phyloP scores from a whole-genome alignment of 2,329 filamentous ascomycete species.

The Amauroascus niger region DNA sequence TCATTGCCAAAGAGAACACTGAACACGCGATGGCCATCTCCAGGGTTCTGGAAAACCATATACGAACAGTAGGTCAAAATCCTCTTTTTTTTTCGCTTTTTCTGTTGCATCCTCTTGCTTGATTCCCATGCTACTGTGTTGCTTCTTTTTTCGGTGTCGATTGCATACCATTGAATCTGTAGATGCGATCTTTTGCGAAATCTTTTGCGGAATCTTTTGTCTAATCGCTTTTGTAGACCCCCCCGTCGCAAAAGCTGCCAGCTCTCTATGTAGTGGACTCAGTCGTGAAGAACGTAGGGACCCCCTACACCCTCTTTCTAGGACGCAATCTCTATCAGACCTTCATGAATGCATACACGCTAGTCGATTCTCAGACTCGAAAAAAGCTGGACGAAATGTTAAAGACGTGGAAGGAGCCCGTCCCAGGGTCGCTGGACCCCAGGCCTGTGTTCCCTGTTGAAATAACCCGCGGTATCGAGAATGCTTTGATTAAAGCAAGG shows the following conservation, averaged over 20 bases:
- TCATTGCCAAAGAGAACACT: conserved; percentile 95
- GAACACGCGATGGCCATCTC: conserved; percentile 92
- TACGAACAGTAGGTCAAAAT: conserved; percentile 68
- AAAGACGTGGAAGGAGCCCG: conserved; percentile 94
- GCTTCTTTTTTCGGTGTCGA: background rate
- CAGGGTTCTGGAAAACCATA: conserved; percentile 80
- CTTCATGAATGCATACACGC: conserved; percentile 92
- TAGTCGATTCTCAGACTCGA: conserved; percentile 72
- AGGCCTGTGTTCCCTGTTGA: conserved; percentile 84
- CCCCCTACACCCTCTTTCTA: conserved; percentile 91
- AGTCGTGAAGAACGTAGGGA: conserved; percentile 96
- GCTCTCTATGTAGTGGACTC: conserved; percentile 97
- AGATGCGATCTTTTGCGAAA: too few relatives aligned
- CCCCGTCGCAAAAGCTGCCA: conserved; percentile 80
- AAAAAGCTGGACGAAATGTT: conserved; percentile 95
- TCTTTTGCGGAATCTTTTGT: conserved; percentile 17
- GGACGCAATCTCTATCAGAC: conserved; percentile 84
- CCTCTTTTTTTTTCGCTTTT: conserved; percentile 3
- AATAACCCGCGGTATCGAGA: conserved; percentile 83
- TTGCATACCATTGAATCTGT: background rate
- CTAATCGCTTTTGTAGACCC: conserved; percentile 52
- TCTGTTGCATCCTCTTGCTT: conserved; percentile 1
- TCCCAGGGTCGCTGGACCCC: conserved; percentile 86
- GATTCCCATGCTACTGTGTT: conserved; percentile 19
- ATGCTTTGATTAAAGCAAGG: conserved; percentile 76